Conservation (phyloP, 345 rosid species). For the Gossypium mustelinum region DNA sequence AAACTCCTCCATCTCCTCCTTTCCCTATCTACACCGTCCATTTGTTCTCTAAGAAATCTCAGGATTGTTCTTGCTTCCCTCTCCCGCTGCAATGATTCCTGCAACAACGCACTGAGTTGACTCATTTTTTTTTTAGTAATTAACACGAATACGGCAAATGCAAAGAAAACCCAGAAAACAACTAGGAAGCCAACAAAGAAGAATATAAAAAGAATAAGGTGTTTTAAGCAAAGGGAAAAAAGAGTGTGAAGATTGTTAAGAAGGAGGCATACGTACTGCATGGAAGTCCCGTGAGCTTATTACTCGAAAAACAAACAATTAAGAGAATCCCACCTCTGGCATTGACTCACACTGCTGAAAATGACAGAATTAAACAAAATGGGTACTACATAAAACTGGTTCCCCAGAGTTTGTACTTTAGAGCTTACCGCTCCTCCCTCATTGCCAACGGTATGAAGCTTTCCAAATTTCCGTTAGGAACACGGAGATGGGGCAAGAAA, state of each 20-base stretch:
- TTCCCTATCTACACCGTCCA: constrained; percentile 43
- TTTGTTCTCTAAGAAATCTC: constrained; percentile 46
- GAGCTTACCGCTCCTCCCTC: constrained; percentile 11
- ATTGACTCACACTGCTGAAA: background rate
- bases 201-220: background rate
- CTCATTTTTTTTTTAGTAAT: constrained; percentile 35
- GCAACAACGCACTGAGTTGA: constrained; percentile 40
- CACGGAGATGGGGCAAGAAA: too few relatives aligned
- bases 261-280: constrained; percentile 16
- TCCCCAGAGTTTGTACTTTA: background rate
- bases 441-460: background rate
- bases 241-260: background rate
- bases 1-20: constrained; percentile 39
- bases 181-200: background rate
- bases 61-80: constrained; percentile 42
- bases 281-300: constrained; percentile 42
- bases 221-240: background rate
- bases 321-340: constrained; percentile 24
- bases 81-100: constrained; percentile 28
- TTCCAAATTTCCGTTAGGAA: background rate
- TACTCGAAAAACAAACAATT: constrained; percentile 17
- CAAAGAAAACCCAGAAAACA: constrained; percentile 5
- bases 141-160: background rate
- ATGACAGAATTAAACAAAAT: constrained; percentile 1
- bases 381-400: constrained; percentile 5